Conservation (phyloP, 1,284 basidiomycete genomes). For the Sutorius eximius region DNA sequence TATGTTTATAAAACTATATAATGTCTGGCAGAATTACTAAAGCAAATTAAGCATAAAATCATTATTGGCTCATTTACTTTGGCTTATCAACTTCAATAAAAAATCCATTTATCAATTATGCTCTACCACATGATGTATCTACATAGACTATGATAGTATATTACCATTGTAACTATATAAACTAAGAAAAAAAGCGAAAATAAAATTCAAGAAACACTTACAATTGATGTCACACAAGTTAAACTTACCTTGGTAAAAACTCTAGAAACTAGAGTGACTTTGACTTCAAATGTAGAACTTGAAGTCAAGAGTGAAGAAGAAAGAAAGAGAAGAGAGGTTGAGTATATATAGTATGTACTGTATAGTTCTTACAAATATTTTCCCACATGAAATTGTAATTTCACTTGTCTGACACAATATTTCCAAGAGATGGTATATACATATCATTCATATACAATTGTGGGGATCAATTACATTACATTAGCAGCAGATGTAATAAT, state of each 20-base stretch:
- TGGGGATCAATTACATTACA: too few relatives aligned
- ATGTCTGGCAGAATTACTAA: too few relatives aligned
- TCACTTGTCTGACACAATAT: not conserved
- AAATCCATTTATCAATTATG: too few relatives aligned
- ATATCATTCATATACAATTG: too few relatives aligned
- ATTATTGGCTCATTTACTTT: too few relatives aligned
- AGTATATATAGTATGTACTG: not conserved
- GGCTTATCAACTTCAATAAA: not conserved
- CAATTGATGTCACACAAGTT: not conserved
- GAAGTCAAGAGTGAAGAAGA: not conserved
- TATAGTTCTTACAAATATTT: not conserved
- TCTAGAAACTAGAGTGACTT: not conserved
- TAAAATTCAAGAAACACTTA: not conserved
- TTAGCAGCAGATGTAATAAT: too few relatives aligned
- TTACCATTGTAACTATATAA: not conserved
- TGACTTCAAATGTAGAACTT: not conserved
- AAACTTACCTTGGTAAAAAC: not conserved
- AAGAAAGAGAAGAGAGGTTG: not conserved
- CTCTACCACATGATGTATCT: not conserved
- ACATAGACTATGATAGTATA: not conserved
- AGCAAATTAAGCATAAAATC: too few relatives aligned
- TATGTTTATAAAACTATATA: too few relatives aligned
- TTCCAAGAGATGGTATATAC: too few relatives aligned
- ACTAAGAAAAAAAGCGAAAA: not conserved
- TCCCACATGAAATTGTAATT: not conserved